Evolutionary conservation across 257 asterid genomes (phyloP).

Genomic region (Cinchona pubescens): DNA sequence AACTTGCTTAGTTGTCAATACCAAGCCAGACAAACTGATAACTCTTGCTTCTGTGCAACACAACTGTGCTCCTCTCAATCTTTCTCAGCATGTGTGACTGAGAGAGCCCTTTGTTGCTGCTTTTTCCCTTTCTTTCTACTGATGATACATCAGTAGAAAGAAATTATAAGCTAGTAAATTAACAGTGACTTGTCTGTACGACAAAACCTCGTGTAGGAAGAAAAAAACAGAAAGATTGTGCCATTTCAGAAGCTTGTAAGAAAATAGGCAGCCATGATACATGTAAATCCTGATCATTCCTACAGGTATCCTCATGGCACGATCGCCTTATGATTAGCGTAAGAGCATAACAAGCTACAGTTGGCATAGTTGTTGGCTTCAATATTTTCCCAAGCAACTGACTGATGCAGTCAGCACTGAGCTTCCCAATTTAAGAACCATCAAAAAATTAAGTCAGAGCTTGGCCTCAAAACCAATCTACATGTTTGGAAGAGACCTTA

Average conservation of each 20-base stretch:
- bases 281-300: neutral
- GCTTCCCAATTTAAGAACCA: neutral
- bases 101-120: too few relatives aligned
- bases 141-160: too few relatives aligned
- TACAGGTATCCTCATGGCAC: neutral
- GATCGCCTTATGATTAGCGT: neutral
- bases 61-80: neutral
- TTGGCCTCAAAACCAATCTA: conserved; percentile 43
- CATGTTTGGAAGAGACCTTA: conserved; percentile 48
- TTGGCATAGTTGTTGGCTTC: neutral
- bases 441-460: neutral
- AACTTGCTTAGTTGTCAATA: neutral
- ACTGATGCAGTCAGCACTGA: neutral
- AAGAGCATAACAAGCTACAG: neutral
- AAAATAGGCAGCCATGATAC: neutral
- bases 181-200: neutral
- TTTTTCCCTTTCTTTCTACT: too few relatives aligned
- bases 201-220: neutral
- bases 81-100: neutral
- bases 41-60: neutral
- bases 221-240: neutral
- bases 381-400: neutral
- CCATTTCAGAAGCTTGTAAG: neutral
- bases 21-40: neutral
- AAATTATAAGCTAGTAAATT: neutral